Evolutionary conservation across 352 stramenopile genomes (phyloP), one percentile per base, ranked within the genome.

Genomic region (Phytophthora citricola): DNA sequence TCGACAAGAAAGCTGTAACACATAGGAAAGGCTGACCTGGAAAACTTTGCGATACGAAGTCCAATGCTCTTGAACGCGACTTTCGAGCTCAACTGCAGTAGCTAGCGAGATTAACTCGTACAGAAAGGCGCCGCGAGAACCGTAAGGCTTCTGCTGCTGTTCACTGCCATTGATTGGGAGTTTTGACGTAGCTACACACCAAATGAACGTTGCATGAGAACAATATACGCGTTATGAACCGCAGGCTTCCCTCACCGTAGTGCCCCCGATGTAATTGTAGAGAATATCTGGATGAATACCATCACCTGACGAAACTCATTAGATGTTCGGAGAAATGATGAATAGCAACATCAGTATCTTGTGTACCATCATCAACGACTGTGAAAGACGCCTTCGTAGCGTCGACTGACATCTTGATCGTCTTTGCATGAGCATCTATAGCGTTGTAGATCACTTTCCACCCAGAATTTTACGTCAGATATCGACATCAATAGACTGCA

Each of bases 281-380:
- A 95, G 68, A 56, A 71, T 71, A 24, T 86, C 69, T 0, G 75
- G 71, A 34, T 58, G 38, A 52, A 95, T 91, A 0, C 87, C 87
- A 38, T 83, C 66, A n/a, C 85, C 87, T 95, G 15, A 57, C 29
- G 58, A 41, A 32, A 60, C 15, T 38, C 20, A 22, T 20, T 14
- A 24, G 17, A n/a, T 10, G 14, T 20, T 31, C 20, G 1, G 10
- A n/a, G n/a, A 24, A 38, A 14, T 20, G 5, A 17, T 1, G 8
- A 24, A 22, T 26, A 31, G 17, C 17, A 20, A 20, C 17, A 20
- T 20, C 17, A 20, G 17, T 20, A 20, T 20, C 17, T 20, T 20
- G 17, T 20, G n/a, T n/a, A 96, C 88, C 88, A 51, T 96, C 79
- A n/a, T 96, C 88, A 9, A 71, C 60, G 3, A 80, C 77, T 2